Base-by-base conservation (phyloP, 2,329 filamentous ascomycete species). In the Talaromyces sp. region DNA sequence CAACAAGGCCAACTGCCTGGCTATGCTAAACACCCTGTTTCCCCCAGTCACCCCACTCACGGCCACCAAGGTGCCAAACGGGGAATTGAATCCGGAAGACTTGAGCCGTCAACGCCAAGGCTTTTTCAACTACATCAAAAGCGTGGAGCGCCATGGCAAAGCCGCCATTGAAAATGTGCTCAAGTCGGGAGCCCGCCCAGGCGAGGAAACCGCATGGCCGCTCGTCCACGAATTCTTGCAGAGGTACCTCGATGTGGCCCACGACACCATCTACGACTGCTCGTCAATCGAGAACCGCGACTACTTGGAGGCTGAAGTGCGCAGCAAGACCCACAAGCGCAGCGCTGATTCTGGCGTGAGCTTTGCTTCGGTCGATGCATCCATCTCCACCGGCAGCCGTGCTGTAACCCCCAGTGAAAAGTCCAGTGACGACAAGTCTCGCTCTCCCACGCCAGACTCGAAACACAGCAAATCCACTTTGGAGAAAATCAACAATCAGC, bases 21-120 rank as follows among this genome's bases (percentile, higher is more conserved):
- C 84, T 58, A 86, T 89, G 81, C 81, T 89, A 56, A 89, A 89
- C 73, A 88, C 86, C 10, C 77, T 89, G 31, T 85, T 87, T 64
- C 86, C 86, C 8, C 85, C 86, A 2, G 77, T 82, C 49, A 76
- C 78, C 50, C 71, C 73, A 13, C 71, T 73, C 24, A 72, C 73
- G 52, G 66, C 76, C 77, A 50, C 83, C 83, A 10, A 73, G 78
- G 29, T 29, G 8, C 17, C 55, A 10, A 38, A 13, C 29, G 38
- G 17, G 49, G 79, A 82, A 56, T 71, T 87, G 61, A 84, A 80
- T 9, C 71, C 75, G 3, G 71, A 79, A 27, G 77, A 82, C 7
- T 75, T 89, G 58, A 79, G 80, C 60, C 74, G 77, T 13, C 84
- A 88, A 67, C 82, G 86, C n/a, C 79, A 83, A 32, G 78, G 77